Conservation (phyloP, 768 basidiomycete genomes). For the Lyophyllum decastes region DNA sequence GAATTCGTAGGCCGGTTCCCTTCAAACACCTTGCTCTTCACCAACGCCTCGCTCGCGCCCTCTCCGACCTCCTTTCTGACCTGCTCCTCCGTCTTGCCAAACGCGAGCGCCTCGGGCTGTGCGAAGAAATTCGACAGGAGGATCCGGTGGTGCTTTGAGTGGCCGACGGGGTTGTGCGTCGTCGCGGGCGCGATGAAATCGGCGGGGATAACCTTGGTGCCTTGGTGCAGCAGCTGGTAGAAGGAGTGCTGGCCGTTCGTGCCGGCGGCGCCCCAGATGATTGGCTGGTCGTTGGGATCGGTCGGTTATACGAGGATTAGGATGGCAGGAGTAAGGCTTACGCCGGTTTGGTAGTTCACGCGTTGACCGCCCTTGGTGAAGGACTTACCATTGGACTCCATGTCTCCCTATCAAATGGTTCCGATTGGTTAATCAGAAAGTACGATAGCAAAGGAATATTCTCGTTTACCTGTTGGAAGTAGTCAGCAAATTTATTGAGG, state of each 20-base stretch:
- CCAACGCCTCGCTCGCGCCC: conserved; percentile 76
- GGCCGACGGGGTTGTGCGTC: conserved; percentile 83
- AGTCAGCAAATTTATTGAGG: conserved; percentile 98
- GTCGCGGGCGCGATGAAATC: conserved; percentile 92
- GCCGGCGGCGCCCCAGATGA: conserved; percentile 98
- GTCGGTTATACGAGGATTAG: not conserved
- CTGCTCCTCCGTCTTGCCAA: conserved; percentile 93
- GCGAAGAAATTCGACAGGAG: conserved; percentile 98
- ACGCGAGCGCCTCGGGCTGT: conserved; percentile 95
- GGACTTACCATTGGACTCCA: conserved; percentile 99
- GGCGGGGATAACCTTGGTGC: conserved; percentile 88
- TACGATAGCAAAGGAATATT: not conserved
- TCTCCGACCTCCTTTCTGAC: conserved; percentile 70
- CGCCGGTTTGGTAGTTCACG: conserved; percentile 95
- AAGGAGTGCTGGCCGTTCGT: conserved; percentile 99
- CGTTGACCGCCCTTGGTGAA: conserved; percentile 92
- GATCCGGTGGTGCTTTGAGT: conserved; percentile 95
- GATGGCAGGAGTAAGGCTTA: conserved; percentile 37
- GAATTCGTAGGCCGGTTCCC: conserved; percentile 97
- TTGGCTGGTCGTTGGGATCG: conserved; percentile 57
- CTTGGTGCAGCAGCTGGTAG: conserved; percentile 96
- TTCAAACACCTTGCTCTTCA: conserved; percentile 98
- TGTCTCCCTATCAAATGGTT: conserved; percentile 69
- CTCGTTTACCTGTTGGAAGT: conserved; percentile 85
- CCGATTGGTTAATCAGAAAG: not conserved